A percentile compares a stretch with the other conserved stretches of the same genome.
These are phyloP conservation scores for Globisporangium middletonii DNA, from an alignment of 352 stramenopile genomes.

Conservation along the genomic window DNA sequence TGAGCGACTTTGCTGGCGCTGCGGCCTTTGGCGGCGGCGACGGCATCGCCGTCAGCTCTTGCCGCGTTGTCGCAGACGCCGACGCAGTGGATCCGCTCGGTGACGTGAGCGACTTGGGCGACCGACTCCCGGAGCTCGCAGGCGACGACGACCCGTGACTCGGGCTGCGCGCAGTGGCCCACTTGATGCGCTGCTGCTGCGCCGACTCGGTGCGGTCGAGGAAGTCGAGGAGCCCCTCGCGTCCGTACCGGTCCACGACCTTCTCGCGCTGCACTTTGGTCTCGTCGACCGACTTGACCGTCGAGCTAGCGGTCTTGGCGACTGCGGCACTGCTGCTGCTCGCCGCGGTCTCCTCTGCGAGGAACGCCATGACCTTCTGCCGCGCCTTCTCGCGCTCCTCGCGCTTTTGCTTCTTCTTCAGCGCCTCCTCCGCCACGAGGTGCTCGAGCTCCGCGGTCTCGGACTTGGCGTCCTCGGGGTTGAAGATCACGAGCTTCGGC, in stretches of 20 bases:
- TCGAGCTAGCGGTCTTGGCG: constrained; percentile 9
- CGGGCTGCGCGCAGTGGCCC: constrained; percentile 11
- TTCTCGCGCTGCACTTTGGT: constrained; percentile 40
- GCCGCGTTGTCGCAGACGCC: not conserved
- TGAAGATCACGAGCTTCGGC: constrained; percentile 47
- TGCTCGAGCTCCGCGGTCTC: constrained; percentile 30
- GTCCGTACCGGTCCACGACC: constrained; percentile 44
- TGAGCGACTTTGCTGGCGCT: not conserved
- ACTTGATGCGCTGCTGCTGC: constrained; percentile 21
- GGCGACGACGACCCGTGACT: constrained; percentile 22
- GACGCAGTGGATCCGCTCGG: not conserved
- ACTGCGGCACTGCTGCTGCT: constrained; percentile 5
- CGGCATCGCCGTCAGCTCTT: not conserved
- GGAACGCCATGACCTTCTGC: constrained; percentile 38
- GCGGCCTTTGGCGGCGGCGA: not conserved
- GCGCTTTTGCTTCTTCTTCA: constrained; percentile 38
- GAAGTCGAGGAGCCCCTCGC: constrained; percentile 42
- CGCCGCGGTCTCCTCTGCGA: constrained; percentile 31
- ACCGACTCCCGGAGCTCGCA: constrained; percentile 12
- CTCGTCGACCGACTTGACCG: constrained; percentile 50
- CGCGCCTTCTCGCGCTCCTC: constrained; percentile 37
- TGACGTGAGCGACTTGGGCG: constrained; percentile 12
- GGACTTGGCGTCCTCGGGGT: constrained; percentile 34
- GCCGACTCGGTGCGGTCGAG: constrained; percentile 25
- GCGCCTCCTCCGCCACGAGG: constrained; percentile 31